Evolutionary conservation across 2,329 filamentous ascomycete species (phyloP).

Genomic region (Fusarium luffae): DNA sequence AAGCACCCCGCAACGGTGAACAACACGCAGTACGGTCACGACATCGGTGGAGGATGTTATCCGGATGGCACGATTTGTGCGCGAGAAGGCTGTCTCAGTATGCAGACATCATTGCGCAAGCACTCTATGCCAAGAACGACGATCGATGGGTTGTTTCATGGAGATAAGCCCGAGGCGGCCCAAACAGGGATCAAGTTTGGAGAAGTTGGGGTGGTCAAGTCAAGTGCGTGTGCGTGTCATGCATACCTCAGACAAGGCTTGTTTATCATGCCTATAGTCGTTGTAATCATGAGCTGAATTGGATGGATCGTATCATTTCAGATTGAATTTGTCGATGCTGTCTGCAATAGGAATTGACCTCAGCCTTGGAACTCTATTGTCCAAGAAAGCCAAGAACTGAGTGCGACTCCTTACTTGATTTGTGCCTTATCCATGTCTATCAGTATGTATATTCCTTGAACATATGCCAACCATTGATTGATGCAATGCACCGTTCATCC

Average conservation of each 20-base stretch:
- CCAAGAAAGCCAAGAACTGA: background rate
- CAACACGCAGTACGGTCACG: conserved; percentile 23
- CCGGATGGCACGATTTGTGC: conserved; percentile 26
- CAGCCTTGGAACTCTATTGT: background rate
- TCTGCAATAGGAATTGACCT: background rate
- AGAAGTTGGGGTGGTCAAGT: conserved; percentile 28
- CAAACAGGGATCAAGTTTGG: conserved; percentile 30
- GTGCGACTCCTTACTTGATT: conserved; percentile 13
- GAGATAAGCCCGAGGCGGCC: background rate
- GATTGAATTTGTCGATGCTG: background rate
- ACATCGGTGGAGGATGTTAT: conserved; percentile 28
- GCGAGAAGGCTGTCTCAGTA: conserved; percentile 18
- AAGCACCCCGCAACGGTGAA: conserved; percentile 13
- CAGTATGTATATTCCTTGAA: conserved; percentile 3
- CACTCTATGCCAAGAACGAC: conserved; percentile 12
- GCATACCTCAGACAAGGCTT: conserved; percentile 6
- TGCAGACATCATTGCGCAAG: conserved; percentile 37
- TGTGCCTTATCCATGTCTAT: conserved; percentile 20
- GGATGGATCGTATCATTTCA: background rate
- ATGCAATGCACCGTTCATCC: conserved; percentile 7
- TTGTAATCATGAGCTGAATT: background rate
- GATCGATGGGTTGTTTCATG: background rate
- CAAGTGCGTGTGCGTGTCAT: background rate
- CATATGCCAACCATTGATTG: conserved; percentile 5
- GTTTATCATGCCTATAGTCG: background rate